phyloP scores from a whole-genome alignment of 2,329 filamentous ascomycete genomes.

The Ophioceras dolichostomum region DNA sequence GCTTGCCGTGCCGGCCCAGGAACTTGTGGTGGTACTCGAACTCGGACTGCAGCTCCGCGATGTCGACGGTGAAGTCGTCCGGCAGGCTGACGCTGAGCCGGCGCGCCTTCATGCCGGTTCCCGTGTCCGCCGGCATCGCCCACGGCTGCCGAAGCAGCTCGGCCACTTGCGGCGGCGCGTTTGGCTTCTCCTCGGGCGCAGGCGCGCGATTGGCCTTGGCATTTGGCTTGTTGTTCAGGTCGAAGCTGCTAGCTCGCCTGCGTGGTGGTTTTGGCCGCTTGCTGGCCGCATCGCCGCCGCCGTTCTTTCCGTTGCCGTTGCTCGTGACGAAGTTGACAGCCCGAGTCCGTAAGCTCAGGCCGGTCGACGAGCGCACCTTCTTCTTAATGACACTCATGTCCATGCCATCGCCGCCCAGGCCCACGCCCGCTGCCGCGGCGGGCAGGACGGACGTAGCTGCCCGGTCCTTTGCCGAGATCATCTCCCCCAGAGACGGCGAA shows the following conservation, averaged over 20 bases:
- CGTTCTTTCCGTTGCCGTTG: constrained; percentile 7
- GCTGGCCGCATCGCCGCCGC: constrained; percentile 4
- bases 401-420: constrained; percentile 15
- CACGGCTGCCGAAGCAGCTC: constrained; percentile 25
- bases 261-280: constrained; percentile 10
- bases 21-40: constrained; percentile 56
- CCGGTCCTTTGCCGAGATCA: constrained; percentile 16
- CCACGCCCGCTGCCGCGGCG: background rate
- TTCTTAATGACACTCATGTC: constrained; percentile 34
- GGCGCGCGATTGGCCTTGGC: constrained; percentile 4
- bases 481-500: constrained; percentile 32
- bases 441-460: constrained; percentile 9
- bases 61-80: constrained; percentile 62
- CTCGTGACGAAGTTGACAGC: constrained; percentile 33
- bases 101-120: constrained; percentile 67
- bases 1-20: constrained; percentile 60
- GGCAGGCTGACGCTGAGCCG: constrained; percentile 62
- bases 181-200: constrained; percentile 15
- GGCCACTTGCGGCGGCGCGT: constrained; percentile 21
- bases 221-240: constrained; percentile 18
- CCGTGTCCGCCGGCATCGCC: constrained; percentile 52
- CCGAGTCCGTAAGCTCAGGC: constrained; percentile 32
- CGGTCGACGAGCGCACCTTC: constrained; percentile 39
- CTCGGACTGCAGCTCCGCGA: constrained; percentile 55
- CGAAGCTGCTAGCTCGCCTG: constrained; percentile 37